A percentile compares a stretch with the other conserved stretches of the same genome.
These are phyloP conservation scores for Citrus reticulata DNA, from an alignment of 345 rosid genomes.

Conservation along the genomic window DNA sequence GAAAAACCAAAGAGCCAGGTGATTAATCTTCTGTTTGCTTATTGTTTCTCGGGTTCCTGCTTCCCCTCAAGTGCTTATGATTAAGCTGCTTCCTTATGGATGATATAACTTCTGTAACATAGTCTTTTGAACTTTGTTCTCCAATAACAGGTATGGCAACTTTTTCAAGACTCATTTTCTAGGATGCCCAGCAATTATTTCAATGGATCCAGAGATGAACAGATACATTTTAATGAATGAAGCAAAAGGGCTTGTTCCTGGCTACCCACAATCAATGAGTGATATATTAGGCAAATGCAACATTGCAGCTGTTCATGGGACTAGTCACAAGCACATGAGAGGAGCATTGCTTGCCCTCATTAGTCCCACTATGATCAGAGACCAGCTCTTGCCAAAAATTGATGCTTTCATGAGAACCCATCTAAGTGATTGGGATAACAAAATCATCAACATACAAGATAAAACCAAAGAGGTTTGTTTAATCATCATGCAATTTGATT, in stretches of 20 bases:
- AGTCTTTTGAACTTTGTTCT: neutral
- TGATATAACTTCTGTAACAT: neutral
- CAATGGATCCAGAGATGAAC: slow-evolving; percentile 95
- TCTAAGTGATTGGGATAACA: slow-evolving; percentile 59
- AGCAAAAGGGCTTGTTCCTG: slow-evolving; percentile 89
- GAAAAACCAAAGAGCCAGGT: slow-evolving; percentile 88
- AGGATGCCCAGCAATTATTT: slow-evolving; percentile 89
- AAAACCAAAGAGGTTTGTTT: slow-evolving; percentile 72
- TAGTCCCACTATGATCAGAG: slow-evolving; percentile 71
- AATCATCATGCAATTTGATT: neutral
- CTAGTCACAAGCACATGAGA: slow-evolving; percentile 82
- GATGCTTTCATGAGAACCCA: slow-evolving; percentile 84
- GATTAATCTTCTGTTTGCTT: neutral
- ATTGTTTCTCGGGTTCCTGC: neutral
- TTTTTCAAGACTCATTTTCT: slow-evolving; percentile 91
- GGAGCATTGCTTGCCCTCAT: slow-evolving; percentile 72
- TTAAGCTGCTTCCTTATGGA: neutral
- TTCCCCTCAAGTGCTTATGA: neutral
- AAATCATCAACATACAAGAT: slow-evolving; percentile 66
- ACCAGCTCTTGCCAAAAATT: slow-evolving; percentile 75
- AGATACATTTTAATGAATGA: slow-evolving; percentile 83
- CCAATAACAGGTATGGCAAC: slow-evolving; percentile 57
- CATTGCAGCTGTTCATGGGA: slow-evolving; percentile 95
- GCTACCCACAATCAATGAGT: slow-evolving; percentile 93
- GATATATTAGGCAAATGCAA: slow-evolving; percentile 90